phyloP scores from a whole-genome alignment of 768 basidiomycete species.

The Lyophyllum decastes region DNA sequence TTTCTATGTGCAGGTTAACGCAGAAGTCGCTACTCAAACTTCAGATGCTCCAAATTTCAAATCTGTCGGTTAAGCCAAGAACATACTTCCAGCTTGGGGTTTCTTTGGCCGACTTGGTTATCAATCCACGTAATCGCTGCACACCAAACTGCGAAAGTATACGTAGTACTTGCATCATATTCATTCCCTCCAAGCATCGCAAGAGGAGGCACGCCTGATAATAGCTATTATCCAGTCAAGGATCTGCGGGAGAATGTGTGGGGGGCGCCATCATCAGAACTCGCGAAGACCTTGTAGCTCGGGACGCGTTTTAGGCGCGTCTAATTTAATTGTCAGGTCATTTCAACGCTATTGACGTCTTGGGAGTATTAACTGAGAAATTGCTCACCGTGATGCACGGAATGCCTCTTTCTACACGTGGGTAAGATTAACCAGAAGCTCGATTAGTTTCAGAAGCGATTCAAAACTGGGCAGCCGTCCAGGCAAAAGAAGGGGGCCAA shows the following conservation, averaged over 20 bases:
- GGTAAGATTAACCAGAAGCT: not conserved
- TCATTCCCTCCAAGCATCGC: not conserved
- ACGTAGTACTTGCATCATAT: not conserved
- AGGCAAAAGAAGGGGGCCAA: not conserved
- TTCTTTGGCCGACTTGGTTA: not conserved
- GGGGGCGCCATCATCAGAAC: not conserved
- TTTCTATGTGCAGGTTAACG: not conserved
- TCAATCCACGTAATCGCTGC: not conserved
- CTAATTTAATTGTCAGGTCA: not conserved
- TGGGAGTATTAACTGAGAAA: not conserved
- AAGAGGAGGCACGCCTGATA: not conserved
- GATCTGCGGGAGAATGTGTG: not conserved
- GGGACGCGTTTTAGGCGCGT: not conserved
- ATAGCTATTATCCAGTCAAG: not conserved
- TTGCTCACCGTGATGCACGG: conserved; percentile 8
- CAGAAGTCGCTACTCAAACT: not conserved
- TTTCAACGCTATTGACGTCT: not conserved
- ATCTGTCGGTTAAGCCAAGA: not conserved
- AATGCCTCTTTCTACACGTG: not conserved
- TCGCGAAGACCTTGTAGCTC: not conserved
- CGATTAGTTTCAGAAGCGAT: too few relatives aligned
- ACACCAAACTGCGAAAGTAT: not conserved
- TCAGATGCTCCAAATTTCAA: not conserved
- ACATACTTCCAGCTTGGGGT: not conserved
- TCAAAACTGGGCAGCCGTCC: too few relatives aligned